Conservation (phyloP, 257 asterid species). For the Nicotiana sylvestris region DNA sequence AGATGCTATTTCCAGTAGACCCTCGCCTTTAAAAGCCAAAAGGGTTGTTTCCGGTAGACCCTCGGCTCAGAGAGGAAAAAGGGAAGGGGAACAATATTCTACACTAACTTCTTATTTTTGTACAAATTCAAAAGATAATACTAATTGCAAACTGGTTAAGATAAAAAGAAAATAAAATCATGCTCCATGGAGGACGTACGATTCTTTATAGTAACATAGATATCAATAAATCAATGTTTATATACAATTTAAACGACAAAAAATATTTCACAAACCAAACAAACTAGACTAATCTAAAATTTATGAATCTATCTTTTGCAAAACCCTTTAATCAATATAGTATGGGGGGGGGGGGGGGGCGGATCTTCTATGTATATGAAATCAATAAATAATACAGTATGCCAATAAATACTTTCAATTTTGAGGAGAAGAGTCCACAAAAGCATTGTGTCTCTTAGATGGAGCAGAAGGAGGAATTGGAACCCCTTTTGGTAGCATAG, state of each 20-base stretch:
- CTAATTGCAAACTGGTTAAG: neutral
- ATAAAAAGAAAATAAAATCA: neutral
- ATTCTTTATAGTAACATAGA: neutral
- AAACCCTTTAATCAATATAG: neutral
- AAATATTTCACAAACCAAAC: neutral
- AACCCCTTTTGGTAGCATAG: slow-evolving; percentile 21
- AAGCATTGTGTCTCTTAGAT: slow-evolving; percentile 28
- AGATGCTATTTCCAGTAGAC: too few relatives aligned
- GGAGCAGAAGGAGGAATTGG: slow-evolving; percentile 34
- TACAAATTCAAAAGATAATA: neutral
- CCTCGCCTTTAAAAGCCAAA: too few relatives aligned
- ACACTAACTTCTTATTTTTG: too few relatives aligned
- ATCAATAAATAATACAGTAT: neutral
- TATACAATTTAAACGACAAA: neutral
- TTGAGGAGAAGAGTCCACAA: slow-evolving; percentile 10
- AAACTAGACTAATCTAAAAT: neutral
- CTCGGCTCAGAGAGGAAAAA: too few relatives aligned
- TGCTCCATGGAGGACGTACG: neutral
- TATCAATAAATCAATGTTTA: neutral
- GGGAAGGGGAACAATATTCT: too few relatives aligned
- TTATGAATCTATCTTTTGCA: neutral
- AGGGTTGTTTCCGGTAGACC: too few relatives aligned
- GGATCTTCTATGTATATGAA: neutral
- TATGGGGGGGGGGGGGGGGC: neutral
- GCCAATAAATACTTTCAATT: neutral